These are phyloP conservation scores for Termitomyces sp. DNA, from an alignment of 768 basidiomycete species.

Conservation along the genomic window DNA sequence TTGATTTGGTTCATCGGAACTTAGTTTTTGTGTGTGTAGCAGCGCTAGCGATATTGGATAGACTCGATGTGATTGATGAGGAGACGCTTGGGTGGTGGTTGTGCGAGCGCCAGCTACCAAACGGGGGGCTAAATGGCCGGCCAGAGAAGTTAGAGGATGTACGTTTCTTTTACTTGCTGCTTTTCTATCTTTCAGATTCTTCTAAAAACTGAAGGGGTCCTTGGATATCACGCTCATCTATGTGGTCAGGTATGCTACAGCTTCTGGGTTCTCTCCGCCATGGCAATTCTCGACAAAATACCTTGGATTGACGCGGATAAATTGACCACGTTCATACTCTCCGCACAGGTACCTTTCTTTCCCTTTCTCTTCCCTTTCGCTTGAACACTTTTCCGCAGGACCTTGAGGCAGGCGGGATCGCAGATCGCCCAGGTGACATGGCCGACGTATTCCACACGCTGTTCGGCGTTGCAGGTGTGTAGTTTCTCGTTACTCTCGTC, in stretches of 20 bases:
- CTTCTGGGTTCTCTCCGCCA: slow-evolving; percentile 89
- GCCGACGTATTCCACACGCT: slow-evolving; percentile 96
- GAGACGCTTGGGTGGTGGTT: slow-evolving; percentile 92
- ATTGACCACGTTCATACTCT: slow-evolving; percentile 76
- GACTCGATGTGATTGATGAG: slow-evolving; percentile 71
- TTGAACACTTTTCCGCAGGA: slow-evolving; percentile 46
- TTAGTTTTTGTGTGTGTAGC: slow-evolving; percentile 88
- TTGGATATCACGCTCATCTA: not conserved
- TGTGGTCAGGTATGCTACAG: slow-evolving; percentile 84
- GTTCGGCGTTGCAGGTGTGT: slow-evolving; percentile 82
- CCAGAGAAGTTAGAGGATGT: slow-evolving; percentile 98
- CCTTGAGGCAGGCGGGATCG: slow-evolving; percentile 84
- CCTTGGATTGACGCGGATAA: slow-evolving; percentile 86
- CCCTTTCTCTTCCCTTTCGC: not conserved
- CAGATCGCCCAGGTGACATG: slow-evolving; percentile 90
- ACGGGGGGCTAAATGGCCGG: slow-evolving; percentile 93
- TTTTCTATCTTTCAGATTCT: not conserved
- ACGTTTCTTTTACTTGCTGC: slow-evolving; percentile 25
- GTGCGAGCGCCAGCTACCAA: slow-evolving; percentile 87
- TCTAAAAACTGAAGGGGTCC: not conserved
- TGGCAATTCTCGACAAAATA: slow-evolving; percentile 79
- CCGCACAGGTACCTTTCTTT: slow-evolving; percentile 57
- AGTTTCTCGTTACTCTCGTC: not conserved
- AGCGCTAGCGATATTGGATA: slow-evolving; percentile 80
- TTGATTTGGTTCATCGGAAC: not conserved